Evolutionary conservation across 176 grass and related monocot genomes (phyloP).

Genomic region (Phoenix roebelenii): DNA sequence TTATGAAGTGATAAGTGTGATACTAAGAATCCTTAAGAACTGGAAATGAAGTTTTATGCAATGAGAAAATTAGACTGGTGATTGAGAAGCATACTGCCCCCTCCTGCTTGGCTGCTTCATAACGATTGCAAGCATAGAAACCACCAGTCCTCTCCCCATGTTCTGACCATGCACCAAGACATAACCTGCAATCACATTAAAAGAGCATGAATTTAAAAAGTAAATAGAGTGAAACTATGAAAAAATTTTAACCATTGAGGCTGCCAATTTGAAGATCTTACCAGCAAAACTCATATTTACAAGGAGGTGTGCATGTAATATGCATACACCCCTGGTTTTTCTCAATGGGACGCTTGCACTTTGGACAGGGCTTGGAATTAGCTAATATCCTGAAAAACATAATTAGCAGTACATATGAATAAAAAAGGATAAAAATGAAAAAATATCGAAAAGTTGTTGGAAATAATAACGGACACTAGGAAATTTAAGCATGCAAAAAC

Average conservation of each 20-base stretch:
- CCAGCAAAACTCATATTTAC: constrained; percentile 48
- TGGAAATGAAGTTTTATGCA: neutral
- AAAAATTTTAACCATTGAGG: constrained; percentile 17
- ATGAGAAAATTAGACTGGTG: constrained; percentile 9
- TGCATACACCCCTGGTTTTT: constrained; percentile 56
- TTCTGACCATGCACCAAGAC: constrained; percentile 22
- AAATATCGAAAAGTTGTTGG: too few relatives aligned
- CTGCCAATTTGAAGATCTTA: neutral
- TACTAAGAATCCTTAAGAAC: constrained; percentile 5
- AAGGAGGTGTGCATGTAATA: constrained; percentile 31
- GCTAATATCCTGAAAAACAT: constrained; percentile 14
- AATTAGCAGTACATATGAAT: neutral
- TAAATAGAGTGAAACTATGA: constrained; percentile 4
- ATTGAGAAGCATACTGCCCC: neutral
- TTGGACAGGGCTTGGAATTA: constrained; percentile 43
- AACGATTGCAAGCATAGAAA: constrained; percentile 27
- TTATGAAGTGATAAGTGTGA: neutral
- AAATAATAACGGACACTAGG: too few relatives aligned
- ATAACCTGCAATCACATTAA: constrained; percentile 45
- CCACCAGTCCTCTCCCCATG: neutral
- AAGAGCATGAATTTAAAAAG: neutral
- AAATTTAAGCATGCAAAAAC: too few relatives aligned
- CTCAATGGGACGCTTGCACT: constrained; percentile 37
- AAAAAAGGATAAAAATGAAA: neutral
- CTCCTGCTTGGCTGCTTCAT: constrained; percentile 14